Base-by-base conservation (phyloP, 2,329 filamentous ascomycete genomes). In the Aspergillus amoenus region DNA sequence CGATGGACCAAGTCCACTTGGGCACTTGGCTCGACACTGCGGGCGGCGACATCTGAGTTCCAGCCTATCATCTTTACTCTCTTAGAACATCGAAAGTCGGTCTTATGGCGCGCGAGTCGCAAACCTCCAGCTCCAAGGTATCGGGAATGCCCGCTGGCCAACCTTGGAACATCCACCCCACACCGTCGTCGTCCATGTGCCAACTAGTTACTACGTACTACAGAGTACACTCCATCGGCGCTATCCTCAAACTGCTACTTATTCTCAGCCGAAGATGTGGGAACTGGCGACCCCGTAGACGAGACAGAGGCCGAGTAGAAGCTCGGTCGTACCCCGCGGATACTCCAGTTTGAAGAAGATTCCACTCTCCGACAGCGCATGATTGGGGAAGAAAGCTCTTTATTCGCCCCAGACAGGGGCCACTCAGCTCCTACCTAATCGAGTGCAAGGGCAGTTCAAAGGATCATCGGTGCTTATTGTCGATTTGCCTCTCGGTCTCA, bases 111-210 rank as follows among this genome's bases (percentile, higher is more conserved):
- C 34, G 22, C 48, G 39, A 54, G 32, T 37, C 34, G 22, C 48
- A 44, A 54, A 40, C 45, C 27, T 30, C 27, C 48, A 45, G 30
- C 32, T 41, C 52, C 52, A 45, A 13, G 43, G 52, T 24, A 30
- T 43, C 45, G 52, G 52, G 52, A 55, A 32, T 49, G 44, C 44
- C 52, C 43, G 34, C 22, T 42, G 24, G 22, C 9, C 30, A 32
- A 43, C 21, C 37, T 50, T 50, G 47, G 34, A 17, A n/a, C 21
- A 37, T 12, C 32, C 24, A 30, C 40, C 50, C 21, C 50, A 34
- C 27, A 32, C 15, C 3, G 3, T 30, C 8, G 9, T 30, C 27
- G 27, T 30, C 27, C 27, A 4, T 27, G 24, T 27, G 24, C 24
- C 24, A 27, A 27, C 24, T 7, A 7, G 7, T 21, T 21, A 21